Evolutionary conservation across 202 grass and related monocot species (phyloP).

Genomic region (Bolboschoenoplectus hybrid): DNA sequence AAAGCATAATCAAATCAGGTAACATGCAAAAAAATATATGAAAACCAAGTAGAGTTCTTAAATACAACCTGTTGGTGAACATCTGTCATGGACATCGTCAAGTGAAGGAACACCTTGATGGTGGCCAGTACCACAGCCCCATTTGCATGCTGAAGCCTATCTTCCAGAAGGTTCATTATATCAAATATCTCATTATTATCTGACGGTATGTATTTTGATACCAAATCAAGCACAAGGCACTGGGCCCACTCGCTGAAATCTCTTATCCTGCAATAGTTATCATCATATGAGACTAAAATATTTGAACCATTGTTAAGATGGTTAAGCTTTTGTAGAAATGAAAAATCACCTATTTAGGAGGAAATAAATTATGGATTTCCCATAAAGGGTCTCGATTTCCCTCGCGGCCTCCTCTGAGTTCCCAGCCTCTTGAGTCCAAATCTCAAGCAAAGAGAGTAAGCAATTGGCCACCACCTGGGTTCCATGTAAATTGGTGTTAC

Average conservation of each 20-base stretch:
- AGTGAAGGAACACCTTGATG: slow-evolving; percentile 97
- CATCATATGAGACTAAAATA: slow-evolving; percentile 31
- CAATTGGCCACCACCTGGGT: slow-evolving; percentile 92
- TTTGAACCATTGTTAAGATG: background rate
- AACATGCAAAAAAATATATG: background rate
- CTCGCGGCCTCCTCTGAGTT: slow-evolving; percentile 84
- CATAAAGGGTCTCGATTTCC: slow-evolving; percentile 86
- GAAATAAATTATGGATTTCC: slow-evolving; percentile 80
- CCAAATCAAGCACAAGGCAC: slow-evolving; percentile 78
- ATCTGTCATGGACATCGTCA: slow-evolving; percentile 99
- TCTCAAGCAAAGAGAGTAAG: slow-evolving; percentile 83
- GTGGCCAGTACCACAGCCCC: slow-evolving; percentile 99
- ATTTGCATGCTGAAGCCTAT: slow-evolving; percentile 99
- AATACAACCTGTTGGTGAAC: slow-evolving; percentile 94
- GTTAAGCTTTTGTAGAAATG: slow-evolving; percentile 19
- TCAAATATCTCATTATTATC: slow-evolving; percentile 96
- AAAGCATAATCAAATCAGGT: background rate
- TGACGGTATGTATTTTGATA: slow-evolving; percentile 90
- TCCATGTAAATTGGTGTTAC: background rate
- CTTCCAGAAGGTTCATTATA: slow-evolving; percentile 98
- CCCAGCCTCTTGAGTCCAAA: slow-evolving; percentile 84
- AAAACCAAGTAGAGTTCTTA: slow-evolving; percentile 22
- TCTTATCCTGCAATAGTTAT: slow-evolving; percentile 68
- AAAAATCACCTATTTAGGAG: slow-evolving; percentile 77
- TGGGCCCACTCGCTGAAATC: slow-evolving; percentile 99